These are phyloP conservation scores for Solanum hybrid DNA, from an alignment of 305 asterid species.

Conservation along the genomic window DNA sequence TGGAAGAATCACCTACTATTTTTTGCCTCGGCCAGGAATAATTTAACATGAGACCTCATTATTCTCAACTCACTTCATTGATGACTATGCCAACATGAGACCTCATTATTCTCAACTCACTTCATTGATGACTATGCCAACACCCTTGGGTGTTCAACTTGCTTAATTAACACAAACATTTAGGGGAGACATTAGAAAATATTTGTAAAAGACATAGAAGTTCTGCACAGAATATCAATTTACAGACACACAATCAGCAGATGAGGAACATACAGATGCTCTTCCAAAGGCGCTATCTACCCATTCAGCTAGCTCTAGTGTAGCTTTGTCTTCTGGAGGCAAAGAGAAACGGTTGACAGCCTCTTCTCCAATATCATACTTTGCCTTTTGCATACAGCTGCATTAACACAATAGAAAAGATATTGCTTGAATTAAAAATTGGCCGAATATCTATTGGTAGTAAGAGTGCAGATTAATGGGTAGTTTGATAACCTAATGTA, in stretches of 20 bases:
- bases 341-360: constrained; percentile 91
- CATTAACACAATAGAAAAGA: constrained; percentile 2
- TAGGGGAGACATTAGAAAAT: not conserved
- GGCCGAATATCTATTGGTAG: not conserved
- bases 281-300: constrained; percentile 75
- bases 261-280: constrained; percentile 68
- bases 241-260: not conserved
- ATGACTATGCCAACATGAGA: not conserved
- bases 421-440: not conserved
- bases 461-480: not conserved
- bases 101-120: not conserved
- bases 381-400: constrained; percentile 99
- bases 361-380: constrained; percentile 95
- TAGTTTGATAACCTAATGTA: not conserved
- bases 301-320: constrained; percentile 86
- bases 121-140: not conserved
- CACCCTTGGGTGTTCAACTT: not conserved
- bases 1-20: not conserved
- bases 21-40: not conserved
- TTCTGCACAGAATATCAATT: not conserved
- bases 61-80: not conserved
- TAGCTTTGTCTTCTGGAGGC: constrained; percentile 98
- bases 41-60: not conserved
- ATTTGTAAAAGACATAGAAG: not conserved
- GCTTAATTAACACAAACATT: not conserved